A percentile compares a stretch with the other conserved stretches of the same genome.
phyloP scores from a whole-genome alignment of 345 rosid genomes.

The Lumnitzera racemosa region DNA sequence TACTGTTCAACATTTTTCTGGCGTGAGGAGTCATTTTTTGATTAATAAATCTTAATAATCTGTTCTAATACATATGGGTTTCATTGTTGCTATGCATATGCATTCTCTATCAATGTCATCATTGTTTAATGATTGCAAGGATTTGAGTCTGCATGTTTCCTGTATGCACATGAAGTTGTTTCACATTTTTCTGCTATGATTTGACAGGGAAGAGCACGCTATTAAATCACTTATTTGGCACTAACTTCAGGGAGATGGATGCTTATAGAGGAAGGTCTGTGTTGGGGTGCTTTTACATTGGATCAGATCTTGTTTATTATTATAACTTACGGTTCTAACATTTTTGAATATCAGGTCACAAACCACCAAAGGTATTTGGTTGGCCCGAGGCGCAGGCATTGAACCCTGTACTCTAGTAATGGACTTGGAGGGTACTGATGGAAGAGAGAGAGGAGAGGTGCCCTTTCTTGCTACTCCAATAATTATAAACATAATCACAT shows the following conservation, averaged over 20 bases:
- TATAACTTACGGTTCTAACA: neutral
- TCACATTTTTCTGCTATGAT: constrained; percentile 20
- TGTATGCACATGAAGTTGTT: constrained; percentile 6
- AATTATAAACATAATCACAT: neutral
- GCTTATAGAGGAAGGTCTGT: constrained; percentile 92
- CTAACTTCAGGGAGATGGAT: constrained; percentile 98
- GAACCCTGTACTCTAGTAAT: constrained; percentile 93
- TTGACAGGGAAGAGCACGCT: constrained; percentile 94
- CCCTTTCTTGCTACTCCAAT: constrained; percentile 4
- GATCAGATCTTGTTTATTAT: neutral
- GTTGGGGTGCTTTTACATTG: neutral
- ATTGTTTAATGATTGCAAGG: neutral
- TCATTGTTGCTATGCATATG: too few species aligned
- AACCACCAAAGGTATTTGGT: constrained; percentile 98
- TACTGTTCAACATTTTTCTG: too few species aligned
- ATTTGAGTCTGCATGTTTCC: neutral
- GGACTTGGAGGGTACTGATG: constrained; percentile 99
- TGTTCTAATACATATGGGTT: too few species aligned
- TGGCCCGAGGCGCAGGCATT: constrained; percentile 79
- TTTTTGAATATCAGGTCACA: constrained; percentile 58
- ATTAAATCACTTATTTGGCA: constrained; percentile 75
- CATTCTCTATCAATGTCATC: neutral
- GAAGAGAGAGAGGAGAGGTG: constrained; percentile 99
- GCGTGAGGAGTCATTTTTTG: too few species aligned
- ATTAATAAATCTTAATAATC: too few species aligned